Base-by-base conservation (phyloP, 2,329 filamentous ascomycete species). In the Hymenoscyphus repandus region DNA sequence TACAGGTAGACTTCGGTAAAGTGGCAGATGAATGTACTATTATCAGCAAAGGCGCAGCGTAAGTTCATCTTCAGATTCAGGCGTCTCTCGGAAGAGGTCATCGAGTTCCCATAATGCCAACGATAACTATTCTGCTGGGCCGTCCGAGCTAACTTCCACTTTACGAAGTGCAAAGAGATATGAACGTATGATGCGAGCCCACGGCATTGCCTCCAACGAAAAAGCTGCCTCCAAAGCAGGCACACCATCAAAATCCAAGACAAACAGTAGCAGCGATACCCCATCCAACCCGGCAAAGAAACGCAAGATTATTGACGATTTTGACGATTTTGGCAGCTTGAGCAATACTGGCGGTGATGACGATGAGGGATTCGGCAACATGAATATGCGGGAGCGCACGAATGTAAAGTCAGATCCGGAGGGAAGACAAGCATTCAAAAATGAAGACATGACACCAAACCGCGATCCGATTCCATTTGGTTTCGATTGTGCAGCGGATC, bases 41-140 rank as follows among this genome's bases (percentile, higher is more conserved):
- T 34, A 74, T 83, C 32, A 74, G 70, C 66, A 86, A 85, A 68
- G 83, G 77, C 12, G 85, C 85, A 18, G 85, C 84, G 85, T 88
- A 76, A 75, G 84, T 44, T 18, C 9, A 27, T 5, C 17, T n/a
- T 36, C 37, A 43, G 15, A 18, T 32, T 27, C 15, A 9, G n/a
- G n/a, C 17, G 5, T 18, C 1, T 41, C 5, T 32, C 32, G 22
- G 7, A 27, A 27, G 4, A 27, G 22, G 22, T 7, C 22, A 27
- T 7, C 22, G 4, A 27, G 22, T 27, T 4, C 22, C 31, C 33
- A 17, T 5, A 20, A 18, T 20, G n/a, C 42, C 37, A 10, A 31
- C 33, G 13, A 39, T 20, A 31, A 50, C 27, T 51, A 42, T 17
- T 44, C 20, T 30, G 6, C 20, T 13, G 44, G 5, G n/a, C 13